Conservation (phyloP, 768 basidiomycete genomes). For the Dendrothele bispora region DNA sequence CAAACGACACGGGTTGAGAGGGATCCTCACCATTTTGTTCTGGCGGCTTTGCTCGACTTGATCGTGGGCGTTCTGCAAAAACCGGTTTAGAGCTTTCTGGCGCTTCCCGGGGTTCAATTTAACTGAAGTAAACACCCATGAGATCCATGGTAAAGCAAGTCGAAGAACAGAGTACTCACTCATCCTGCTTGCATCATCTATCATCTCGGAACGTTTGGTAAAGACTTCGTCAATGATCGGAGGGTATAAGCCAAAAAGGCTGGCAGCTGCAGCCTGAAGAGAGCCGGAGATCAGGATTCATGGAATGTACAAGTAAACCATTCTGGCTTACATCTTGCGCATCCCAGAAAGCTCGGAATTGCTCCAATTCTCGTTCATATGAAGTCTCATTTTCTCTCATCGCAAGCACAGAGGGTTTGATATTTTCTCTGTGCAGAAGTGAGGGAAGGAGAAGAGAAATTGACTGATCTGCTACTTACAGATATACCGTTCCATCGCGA, state of each 20-base stretch:
- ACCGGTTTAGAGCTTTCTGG: constrained; percentile 25
- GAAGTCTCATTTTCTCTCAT: constrained; percentile 27
- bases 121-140: constrained; percentile 22
- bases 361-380: constrained; percentile 22
- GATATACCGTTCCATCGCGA: constrained; percentile 23
- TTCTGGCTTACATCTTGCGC: constrained; percentile 23
- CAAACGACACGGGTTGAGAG: neutral
- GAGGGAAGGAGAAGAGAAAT: neutral
- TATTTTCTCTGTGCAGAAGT: constrained; percentile 25
- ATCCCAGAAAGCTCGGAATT: constrained; percentile 22
- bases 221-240: constrained; percentile 32
- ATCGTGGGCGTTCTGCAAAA: constrained; percentile 31
- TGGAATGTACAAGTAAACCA: neutral
- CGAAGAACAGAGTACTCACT: constrained; percentile 23
- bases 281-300: constrained; percentile 1
- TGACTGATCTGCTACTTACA: constrained; percentile 22
- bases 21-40: constrained; percentile 33
- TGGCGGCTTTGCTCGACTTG: constrained; percentile 34
- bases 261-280: constrained; percentile 20
- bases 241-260: constrained; percentile 25
- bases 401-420: constrained; percentile 23
- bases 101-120: constrained; percentile 24
- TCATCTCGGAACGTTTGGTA: constrained; percentile 28
- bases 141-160: neutral
- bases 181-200: constrained; percentile 37